Conservation (phyloP, 1,139 yeast species). For the Lipomyces yarrowii region DNA sequence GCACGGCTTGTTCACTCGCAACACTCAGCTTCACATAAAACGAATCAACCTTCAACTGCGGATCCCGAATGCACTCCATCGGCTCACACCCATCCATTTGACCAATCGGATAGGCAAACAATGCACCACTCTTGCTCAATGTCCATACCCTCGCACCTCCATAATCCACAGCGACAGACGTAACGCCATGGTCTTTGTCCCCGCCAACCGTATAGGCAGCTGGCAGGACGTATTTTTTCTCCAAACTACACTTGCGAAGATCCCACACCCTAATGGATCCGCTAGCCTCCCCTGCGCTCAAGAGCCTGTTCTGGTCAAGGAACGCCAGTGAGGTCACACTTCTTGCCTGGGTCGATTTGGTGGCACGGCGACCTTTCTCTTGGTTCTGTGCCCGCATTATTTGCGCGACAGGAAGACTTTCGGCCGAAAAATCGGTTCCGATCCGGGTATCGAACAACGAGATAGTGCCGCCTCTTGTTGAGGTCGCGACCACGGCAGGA, state of each 20-base stretch:
- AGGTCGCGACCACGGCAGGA: conserved; percentile 4
- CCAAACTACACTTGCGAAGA: conserved; percentile 11
- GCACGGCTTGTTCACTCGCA: conserved; percentile 8
- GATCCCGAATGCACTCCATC: conserved; percentile 19
- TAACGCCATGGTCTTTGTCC: conserved; percentile 13
- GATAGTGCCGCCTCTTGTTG: conserved; percentile 25
- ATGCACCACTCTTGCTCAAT: conserved; percentile 8
- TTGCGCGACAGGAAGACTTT: conserved; percentile 9
- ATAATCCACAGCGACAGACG: conserved; percentile 20
- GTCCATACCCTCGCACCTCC: conserved; percentile 17
- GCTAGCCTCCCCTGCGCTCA: conserved; percentile 25
- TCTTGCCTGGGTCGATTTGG: conserved; percentile 1
- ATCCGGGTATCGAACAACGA: conserved; percentile 20
- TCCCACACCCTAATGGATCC: conserved; percentile 21
- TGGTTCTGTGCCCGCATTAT: conserved; percentile 23
- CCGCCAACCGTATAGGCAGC: not conserved
- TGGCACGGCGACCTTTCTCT: conserved; percentile 16
- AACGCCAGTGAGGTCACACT: conserved; percentile 26
- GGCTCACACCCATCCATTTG: conserved; percentile 6
- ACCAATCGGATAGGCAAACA: conserved; percentile 14
- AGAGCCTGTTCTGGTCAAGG: conserved; percentile 14
- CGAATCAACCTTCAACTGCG: conserved; percentile 15
- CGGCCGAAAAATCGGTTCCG: not conserved
- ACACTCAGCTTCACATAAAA: conserved; percentile 24
- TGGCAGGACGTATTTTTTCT: conserved; percentile 7